Percentiles rank a stretch among this genome's conserved stretches.
phyloP scores from a whole-genome alignment of 1,139 yeast genomes.

The Blastobotrys elegans region DNA sequence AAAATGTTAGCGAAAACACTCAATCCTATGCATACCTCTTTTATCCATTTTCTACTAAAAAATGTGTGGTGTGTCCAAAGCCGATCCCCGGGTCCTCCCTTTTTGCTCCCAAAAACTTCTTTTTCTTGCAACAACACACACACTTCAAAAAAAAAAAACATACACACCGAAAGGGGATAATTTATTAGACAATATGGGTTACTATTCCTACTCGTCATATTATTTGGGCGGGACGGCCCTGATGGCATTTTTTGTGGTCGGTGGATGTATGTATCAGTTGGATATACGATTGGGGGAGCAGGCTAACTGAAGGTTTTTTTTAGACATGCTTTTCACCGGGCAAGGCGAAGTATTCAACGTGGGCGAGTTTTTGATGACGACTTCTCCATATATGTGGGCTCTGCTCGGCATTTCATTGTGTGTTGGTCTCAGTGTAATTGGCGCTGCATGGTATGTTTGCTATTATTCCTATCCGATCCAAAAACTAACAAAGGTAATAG shows the following conservation, averaged over 20 bases:
- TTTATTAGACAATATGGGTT: too few relatives aligned
- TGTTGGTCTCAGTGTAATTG: conserved; percentile 91
- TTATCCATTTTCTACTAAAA: not conserved
- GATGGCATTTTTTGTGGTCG: conserved; percentile 22
- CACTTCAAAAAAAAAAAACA: too few relatives aligned
- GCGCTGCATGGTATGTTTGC: conserved; percentile 92
- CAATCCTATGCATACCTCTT: not conserved
- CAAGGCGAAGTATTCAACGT: conserved; percentile 87
- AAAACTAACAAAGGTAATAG: conserved; percentile 19
- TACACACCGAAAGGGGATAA: too few relatives aligned
- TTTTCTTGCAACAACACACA: too few relatives aligned
- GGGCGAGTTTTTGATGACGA: conserved; percentile 76
- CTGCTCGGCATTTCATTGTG: conserved; percentile 85
- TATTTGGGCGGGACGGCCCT: conserved; percentile 11
- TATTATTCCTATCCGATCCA: not conserved
- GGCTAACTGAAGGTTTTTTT: too few relatives aligned
- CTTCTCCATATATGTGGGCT: conserved; percentile 98
- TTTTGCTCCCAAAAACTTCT: too few relatives aligned
- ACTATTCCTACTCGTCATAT: conserved; percentile 2
- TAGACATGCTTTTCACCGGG: conserved; percentile 81
- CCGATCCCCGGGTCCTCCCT: not conserved
- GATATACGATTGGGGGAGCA: not conserved
- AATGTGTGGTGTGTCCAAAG: not conserved
- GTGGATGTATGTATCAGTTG: conserved; percentile 20
- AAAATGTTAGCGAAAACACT: not conserved